phyloP scores from a whole-genome alignment of 768 basidiomycete genomes.

The Phlegmacium glaucopus region DNA sequence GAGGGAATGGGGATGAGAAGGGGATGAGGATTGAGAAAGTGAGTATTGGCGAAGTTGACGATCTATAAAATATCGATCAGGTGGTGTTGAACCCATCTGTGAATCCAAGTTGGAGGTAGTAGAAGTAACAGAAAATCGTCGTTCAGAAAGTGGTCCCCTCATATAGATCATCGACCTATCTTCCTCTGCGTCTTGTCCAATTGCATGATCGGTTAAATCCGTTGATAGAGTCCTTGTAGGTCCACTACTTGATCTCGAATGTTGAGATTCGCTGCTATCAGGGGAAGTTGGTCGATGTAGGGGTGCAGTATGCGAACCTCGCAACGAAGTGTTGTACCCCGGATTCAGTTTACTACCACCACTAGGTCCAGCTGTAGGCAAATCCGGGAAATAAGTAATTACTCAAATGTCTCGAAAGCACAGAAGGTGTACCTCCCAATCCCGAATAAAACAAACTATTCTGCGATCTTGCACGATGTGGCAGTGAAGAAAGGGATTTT shows the following conservation, averaged over 20 bases:
- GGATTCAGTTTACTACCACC: neutral
- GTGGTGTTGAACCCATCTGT: too few relatives aligned
- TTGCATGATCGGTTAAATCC: conserved; percentile 25
- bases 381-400: conserved; percentile 23
- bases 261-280: conserved; percentile 48
- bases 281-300: conserved; percentile 38
- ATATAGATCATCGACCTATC: conserved; percentile 10
- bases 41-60: conserved; percentile 7
- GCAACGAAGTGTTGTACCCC: neutral
- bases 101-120: conserved; percentile 16
- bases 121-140: conserved; percentile 36
- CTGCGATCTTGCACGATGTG: conserved; percentile 11
- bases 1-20: conserved; percentile 15
- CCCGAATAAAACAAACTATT: conserved; percentile 20
- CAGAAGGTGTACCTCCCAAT: conserved; percentile 19
- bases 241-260: conserved; percentile 47
- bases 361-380: conserved; percentile 6
- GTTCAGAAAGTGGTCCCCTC: conserved; percentile 21
- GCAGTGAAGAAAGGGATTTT: conserved; percentile 14
- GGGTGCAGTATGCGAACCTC: neutral
- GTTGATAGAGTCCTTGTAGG: conserved; percentile 42
- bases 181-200: neutral
- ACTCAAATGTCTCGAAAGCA: conserved; percentile 21
- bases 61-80: conserved; percentile 1
- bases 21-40: conserved; percentile 15